A percentile compares a stretch with the other conserved stretches of the same genome.
phyloP scores from a whole-genome alignment of 176 grass and related monocot species.

The Triticum turgidum region DNA sequence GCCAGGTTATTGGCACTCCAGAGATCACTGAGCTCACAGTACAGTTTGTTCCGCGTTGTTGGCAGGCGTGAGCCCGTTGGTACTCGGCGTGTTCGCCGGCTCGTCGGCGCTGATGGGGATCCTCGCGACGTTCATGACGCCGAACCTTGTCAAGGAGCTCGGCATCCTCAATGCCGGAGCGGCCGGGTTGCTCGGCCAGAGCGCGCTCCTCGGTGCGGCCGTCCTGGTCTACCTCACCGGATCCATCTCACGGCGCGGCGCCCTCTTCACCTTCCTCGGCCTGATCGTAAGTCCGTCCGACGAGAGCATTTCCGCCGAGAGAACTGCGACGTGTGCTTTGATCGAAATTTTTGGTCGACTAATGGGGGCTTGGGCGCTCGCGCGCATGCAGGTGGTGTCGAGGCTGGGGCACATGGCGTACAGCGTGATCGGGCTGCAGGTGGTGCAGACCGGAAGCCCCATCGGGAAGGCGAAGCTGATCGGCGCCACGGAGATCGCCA shows the following conservation, averaged over 20 bases:
- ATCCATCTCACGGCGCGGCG: constrained; percentile 9
- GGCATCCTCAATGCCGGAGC: constrained; percentile 60
- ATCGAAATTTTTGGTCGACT: not conserved
- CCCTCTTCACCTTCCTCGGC: constrained; percentile 42
- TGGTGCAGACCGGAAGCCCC: constrained; percentile 56
- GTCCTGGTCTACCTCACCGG: constrained; percentile 35
- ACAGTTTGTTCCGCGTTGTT: not conserved
- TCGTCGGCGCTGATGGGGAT: constrained; percentile 55
- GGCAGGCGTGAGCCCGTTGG: constrained; percentile 32
- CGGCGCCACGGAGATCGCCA: constrained; percentile 51
- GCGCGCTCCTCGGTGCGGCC: constrained; percentile 36
- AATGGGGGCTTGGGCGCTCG: not conserved
- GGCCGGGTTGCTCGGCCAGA: constrained; percentile 49
- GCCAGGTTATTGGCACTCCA: not conserved
- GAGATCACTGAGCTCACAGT: not conserved
- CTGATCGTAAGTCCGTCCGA: constrained; percentile 39
- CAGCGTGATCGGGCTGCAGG: constrained; percentile 55
- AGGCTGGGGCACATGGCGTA: constrained; percentile 68
- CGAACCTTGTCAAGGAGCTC: constrained; percentile 45
- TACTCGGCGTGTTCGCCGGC: constrained; percentile 46
- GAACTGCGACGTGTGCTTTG: not conserved
- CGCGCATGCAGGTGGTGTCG: constrained; percentile 38
- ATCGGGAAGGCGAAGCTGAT: constrained; percentile 54
- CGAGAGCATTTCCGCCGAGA: not conserved
- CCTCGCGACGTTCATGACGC: constrained; percentile 42